Conservation (phyloP, 176 grass and related monocot genomes). For the Oryza glaberrima region DNA sequence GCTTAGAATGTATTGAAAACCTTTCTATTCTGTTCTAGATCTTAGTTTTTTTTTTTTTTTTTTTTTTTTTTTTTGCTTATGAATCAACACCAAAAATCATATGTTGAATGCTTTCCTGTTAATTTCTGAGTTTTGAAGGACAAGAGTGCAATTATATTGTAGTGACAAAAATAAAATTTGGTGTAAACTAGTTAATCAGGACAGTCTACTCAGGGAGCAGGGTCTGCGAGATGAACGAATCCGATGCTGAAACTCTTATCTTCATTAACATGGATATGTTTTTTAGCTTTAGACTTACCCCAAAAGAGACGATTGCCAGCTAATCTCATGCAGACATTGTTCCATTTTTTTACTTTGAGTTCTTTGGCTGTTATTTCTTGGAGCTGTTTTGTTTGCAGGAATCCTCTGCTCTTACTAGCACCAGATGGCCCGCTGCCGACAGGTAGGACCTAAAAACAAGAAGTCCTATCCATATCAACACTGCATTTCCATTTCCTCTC, state of each 20-base stretch:
- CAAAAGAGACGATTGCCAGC: slow-evolving; percentile 73
- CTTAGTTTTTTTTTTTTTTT: neutral
- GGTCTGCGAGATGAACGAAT: slow-evolving; percentile 44
- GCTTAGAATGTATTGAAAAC: slow-evolving; percentile 40
- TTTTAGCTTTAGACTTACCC: slow-evolving; percentile 56
- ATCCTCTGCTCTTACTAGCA: slow-evolving; percentile 48
- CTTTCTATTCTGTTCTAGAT: slow-evolving; percentile 10
- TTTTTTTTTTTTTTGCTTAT: slow-evolving; percentile 14
- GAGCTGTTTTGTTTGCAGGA: slow-evolving; percentile 58
- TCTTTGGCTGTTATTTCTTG: slow-evolving; percentile 58
- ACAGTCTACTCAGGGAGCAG: slow-evolving; percentile 47
- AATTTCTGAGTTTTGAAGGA: slow-evolving; percentile 23
- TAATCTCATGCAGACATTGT: slow-evolving; percentile 54
- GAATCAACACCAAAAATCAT: neutral
- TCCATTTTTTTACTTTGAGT: slow-evolving; percentile 58
- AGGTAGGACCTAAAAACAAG: slow-evolving; percentile 46
- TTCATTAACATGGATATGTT: slow-evolving; percentile 53
- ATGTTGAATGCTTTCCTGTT: slow-evolving; percentile 18
- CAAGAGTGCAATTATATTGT: neutral
- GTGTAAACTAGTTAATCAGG: slow-evolving; percentile 33
- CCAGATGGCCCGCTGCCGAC: slow-evolving; percentile 38
- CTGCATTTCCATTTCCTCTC: slow-evolving; percentile 16
- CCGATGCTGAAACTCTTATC: slow-evolving; percentile 45
- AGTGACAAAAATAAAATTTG: slow-evolving; percentile 22
- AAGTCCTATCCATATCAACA: slow-evolving; percentile 31